Evolutionary conservation across 129 eudicot species (phyloP), one percentile per base, ranked within the genome.

Genomic region (Erigeron canadensis): DNA sequence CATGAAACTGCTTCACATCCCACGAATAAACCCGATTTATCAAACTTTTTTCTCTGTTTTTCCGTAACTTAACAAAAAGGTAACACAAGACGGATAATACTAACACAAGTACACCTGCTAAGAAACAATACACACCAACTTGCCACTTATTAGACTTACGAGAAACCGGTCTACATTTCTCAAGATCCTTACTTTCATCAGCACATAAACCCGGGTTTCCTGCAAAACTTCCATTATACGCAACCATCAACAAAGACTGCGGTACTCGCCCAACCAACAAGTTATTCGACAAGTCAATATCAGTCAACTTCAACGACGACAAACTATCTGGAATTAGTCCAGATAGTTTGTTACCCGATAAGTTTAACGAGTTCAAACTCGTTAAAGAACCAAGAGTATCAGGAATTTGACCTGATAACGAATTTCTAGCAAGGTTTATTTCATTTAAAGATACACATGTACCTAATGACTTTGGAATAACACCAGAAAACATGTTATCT

Each of bases 121-220:
- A 74, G 43, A 84, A 77, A 63, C 94, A 84, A 62, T 72, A 71
- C 4, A 84, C 45, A 0, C 73, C 45, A 19, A 74, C 77, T 59
- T 53, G 82, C 13, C 64, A 7, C 34, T 65, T 70, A 19, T 44
- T 53, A 2, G 89, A 77, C 74, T 58, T 82, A 63, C 46, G 71
- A 53, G 85, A 67, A 41, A 39, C 75, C 40, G 82, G 67, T 2
- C 84, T 79, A 80, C 94, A 87, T 34, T 42, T 62, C 75, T 74
- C 68, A 28, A 87, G 55, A 75, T 72, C 79, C 17, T 64, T 77
- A 51, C 67, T 47, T 63, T 74, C 77, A 16, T 80, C 77, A 48
- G 87, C 87, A 65, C 89, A 87, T 43, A 87, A 66, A n/a, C 89
- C 87, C 2, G 82, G 84, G 42, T 87, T 87, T 69, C 94, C 94